Base-by-base conservation (phyloP, 2,329 filamentous ascomycete genomes). In the Clonostachys solani region DNA sequence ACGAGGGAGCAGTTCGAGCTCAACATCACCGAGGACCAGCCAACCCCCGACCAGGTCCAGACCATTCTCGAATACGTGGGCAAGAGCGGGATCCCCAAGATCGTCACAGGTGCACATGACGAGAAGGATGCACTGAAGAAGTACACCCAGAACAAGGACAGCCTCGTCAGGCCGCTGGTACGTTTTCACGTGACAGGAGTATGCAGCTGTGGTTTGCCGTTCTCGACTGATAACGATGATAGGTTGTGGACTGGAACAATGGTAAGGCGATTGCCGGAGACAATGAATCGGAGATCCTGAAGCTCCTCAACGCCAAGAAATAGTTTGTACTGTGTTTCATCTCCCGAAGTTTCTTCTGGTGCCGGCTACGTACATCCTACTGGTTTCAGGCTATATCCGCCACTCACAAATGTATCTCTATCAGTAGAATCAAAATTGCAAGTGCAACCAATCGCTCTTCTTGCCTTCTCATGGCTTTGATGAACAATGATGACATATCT, bases 251-350 rank as follows among this genome's bases (percentile, higher is more conserved):
- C 65, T 97, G 94, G 94, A 89, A 87, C 63, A 92, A 92, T 65
- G 94, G 92, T 54, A 87, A 83, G 65, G 92, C 85, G 42, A 74
- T 87, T 71, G 73, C 81, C 23, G 89, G 89, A 17, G 89, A 88
- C 44, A 84, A 87, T 54, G 86, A 96, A 72, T 95, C 90, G 15
- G 87, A 92, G 71, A 96, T 97, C 51, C 68, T 96, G 61, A 90
- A 87, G 68, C 76, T 96, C 67, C 68, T 96, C 45, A 80, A 83
- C 49, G 73, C 80, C 48, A 64, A 82, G 47, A 72, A 71, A 50
- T 63, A 62, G 54, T 34, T 15, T 46, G 45, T 38, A 16, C 33
- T 12, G 34, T 29, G 23, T 29, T 29, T 29, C 23, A 29, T 10
- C 23, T 29, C 23, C 23, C 23, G 23, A 29, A 6, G 23, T 29